Evolutionary conservation across 495 filamentous ascomycete genomes (phyloP).

Genomic region (Penicillium riverlandense): DNA sequence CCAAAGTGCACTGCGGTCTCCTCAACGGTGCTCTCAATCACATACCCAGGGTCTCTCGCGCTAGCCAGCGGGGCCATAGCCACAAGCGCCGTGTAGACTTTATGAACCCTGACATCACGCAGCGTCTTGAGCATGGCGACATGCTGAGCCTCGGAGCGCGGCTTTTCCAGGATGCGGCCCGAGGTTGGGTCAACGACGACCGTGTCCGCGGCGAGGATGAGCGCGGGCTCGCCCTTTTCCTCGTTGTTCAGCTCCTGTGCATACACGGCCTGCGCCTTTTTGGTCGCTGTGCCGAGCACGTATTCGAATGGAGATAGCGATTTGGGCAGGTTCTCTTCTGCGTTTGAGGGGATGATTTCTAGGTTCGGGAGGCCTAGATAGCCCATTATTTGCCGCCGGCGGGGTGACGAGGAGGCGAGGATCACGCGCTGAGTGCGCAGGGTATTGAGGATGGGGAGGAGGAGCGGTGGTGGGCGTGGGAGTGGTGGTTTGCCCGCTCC

Average conservation of each 20-base stretch:
- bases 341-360: conserved; percentile 75
- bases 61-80: conserved; percentile 72
- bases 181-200: conserved; percentile 59
- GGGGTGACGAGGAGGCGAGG: conserved; percentile 80
- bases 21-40: conserved; percentile 70
- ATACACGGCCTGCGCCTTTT: conserved; percentile 80
- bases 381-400: conserved; percentile 69
- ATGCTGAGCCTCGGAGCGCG: conserved; percentile 70
- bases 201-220: conserved; percentile 90
- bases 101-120: conserved; percentile 65
- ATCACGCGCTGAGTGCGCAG: conserved; percentile 71
- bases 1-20: conserved; percentile 83
- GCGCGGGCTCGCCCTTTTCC: conserved; percentile 59
- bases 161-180: conserved; percentile 85
- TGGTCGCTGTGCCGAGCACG: conserved; percentile 75
- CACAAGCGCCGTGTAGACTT: conserved; percentile 76
- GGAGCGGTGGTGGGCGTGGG: conserved; percentile 55
- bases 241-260: conserved; percentile 51
- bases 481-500: conserved; percentile 18
- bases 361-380: conserved; percentile 67
- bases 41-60: conserved; percentile 75
- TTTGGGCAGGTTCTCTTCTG: conserved; percentile 79
- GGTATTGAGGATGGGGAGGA: conserved; percentile 67
- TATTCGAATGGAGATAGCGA: conserved; percentile 79
- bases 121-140: conserved; percentile 72